Evolutionary conservation across 2,329 filamentous ascomycete genomes (phyloP), one percentile per base, ranked within the genome.

Genomic region (Stachybotrys echinatus): DNA sequence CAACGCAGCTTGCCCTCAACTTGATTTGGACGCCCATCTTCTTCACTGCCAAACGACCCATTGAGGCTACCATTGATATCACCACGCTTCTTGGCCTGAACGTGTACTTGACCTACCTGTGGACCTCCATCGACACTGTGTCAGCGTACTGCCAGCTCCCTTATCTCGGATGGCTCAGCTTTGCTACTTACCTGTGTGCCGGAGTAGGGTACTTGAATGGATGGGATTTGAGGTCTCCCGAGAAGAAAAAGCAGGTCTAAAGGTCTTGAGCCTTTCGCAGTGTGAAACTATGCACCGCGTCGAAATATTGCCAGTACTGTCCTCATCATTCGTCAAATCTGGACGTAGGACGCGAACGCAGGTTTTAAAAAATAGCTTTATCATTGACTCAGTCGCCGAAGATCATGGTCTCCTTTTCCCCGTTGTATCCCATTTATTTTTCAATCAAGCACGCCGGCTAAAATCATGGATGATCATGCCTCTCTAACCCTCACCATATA

Each of bases 11-110:
- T 6, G 88, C 79, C 12, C 76, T 96, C 47, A 96, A 96, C 66
- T 74, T 95, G 23, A 68, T 86, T 48, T 97, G 89, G 89, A 96
- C 91, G 81, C 92, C 92, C 12, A 79, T 96, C 12, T 96, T 96
- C 79, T 96, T 96, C 65, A 79, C 81, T n/a, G 64, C 86, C 47
- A 84, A 85, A 55, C 81, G 82, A 17, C 90, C 91, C 1, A 76
- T 86, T 48, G 81, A 83, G 62, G 91, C 92, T 4, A 83, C 89
- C 6, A 77, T 79, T 23, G 89, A 96, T 65, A 85, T 95, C 47
- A 70, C 88, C 23, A 77, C 84, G 0, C 75, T 96, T 8, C 74
- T 86, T 1, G 89, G 87, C 8, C 73, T 86, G 23, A 88, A 89
- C 45, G 80, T 77, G 6, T 92, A 90, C 59, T 70, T 96, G 47